Conservation (phyloP, 352 stramenopile species). For the Paralagenidium karlingii region DNA sequence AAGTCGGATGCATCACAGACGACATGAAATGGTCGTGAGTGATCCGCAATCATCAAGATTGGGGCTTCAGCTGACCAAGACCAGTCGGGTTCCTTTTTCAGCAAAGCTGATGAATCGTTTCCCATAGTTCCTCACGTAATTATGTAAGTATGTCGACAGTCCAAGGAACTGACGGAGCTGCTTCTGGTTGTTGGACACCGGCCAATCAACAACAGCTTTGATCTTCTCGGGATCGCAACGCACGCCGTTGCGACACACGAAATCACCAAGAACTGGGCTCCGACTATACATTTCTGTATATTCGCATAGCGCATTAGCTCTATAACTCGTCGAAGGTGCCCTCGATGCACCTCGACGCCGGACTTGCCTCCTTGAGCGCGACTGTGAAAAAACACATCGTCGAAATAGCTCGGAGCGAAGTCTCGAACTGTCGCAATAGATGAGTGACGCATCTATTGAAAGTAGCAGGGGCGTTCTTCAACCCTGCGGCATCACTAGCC, state of each 20-base stretch:
- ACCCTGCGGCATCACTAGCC: constrained; percentile 3
- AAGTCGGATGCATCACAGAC: constrained; percentile 5
- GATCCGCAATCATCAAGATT: neutral
- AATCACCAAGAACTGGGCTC: constrained; percentile 1
- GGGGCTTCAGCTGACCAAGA: neutral
- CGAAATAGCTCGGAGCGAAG: constrained; percentile 2
- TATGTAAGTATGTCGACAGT: constrained; percentile 4
- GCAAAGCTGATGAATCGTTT: neutral
- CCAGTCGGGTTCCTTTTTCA: constrained; percentile 3
- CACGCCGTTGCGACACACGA: constrained; percentile 3
- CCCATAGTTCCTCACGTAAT: neutral
- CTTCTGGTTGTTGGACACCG: neutral
- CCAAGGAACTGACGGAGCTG: constrained; percentile 8
- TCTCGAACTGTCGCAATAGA: neutral
- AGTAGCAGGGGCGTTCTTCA: neutral
- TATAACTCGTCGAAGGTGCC: neutral
- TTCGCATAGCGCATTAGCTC: constrained; percentile 1
- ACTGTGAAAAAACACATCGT: constrained; percentile 5
- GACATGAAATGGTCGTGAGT: constrained; percentile 1
- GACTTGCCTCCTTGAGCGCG: neutral
- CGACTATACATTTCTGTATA: constrained; percentile 3
- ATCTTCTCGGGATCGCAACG: neutral
- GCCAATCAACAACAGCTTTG: neutral
- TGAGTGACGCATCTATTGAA: neutral
- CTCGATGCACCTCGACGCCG: neutral